phyloP scores from a whole-genome alignment of 345 rosid genomes.

The Aegle marmelos region DNA sequence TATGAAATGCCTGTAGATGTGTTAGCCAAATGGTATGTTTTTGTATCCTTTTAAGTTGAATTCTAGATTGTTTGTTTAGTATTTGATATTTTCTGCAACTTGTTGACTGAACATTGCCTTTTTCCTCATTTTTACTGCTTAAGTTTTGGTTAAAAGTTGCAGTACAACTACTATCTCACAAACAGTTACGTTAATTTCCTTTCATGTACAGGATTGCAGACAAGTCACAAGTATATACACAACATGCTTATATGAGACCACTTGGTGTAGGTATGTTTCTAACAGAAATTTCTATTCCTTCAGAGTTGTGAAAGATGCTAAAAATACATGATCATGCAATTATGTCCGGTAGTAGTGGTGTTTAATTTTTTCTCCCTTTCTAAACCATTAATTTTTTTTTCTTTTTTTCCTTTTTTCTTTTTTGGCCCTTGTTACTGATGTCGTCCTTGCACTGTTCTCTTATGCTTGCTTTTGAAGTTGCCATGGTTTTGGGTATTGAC shows the following conservation, averaged over 20 bases:
- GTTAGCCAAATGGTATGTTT: slow-evolving; percentile 65
- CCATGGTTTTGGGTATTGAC: slow-evolving; percentile 94
- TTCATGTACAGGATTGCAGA: slow-evolving; percentile 79
- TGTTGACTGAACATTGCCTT: neutral
- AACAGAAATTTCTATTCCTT: slow-evolving; percentile 27
- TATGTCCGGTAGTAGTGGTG: neutral
- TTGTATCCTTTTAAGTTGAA: neutral
- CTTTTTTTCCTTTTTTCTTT: too few species aligned
- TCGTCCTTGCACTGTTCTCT: neutral
- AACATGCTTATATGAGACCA: slow-evolving; percentile 99
- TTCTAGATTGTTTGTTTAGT: neutral
- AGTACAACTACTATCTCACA: neutral
- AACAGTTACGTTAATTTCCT: neutral
- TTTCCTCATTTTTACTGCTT: neutral
- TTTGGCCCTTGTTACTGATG: neutral
- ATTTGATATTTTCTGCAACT: neutral
- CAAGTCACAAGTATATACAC: slow-evolving; percentile 96
- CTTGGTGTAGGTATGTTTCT: slow-evolving; percentile 88
- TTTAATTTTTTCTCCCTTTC: neutral
- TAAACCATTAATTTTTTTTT: neutral
- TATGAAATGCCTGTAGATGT: slow-evolving; percentile 98
- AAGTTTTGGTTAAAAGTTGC: neutral
- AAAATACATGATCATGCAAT: neutral
- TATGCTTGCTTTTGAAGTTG: slow-evolving; percentile 50
- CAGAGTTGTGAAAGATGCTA: neutral